Conservation (phyloP, 2,329 filamentous ascomycete genomes). For the Colletotrichum chlorophyti region DNA sequence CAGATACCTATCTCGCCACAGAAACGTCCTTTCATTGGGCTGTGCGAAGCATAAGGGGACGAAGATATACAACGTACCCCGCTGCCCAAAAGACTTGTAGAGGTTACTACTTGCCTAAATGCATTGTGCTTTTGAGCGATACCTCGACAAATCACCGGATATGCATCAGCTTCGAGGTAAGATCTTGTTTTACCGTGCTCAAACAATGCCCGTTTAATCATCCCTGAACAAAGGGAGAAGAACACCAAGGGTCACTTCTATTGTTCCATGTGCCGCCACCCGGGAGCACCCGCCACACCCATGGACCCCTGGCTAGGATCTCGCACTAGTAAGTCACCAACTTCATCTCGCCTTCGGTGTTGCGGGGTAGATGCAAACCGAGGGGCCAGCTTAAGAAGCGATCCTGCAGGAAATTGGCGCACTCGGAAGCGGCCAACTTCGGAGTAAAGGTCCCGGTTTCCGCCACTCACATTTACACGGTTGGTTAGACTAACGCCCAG, state of each 20-base stretch:
- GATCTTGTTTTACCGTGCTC: too few relatives aligned
- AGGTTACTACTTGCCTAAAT: too few relatives aligned
- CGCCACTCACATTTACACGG: neutral
- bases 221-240: neutral
- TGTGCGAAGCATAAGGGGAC: too few relatives aligned
- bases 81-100: too few relatives aligned
- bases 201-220: too few relatives aligned
- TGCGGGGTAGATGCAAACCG: conserved; percentile 21
- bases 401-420: too few relatives aligned
- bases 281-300: conserved; percentile 19
- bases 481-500: neutral
- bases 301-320: conserved; percentile 15
- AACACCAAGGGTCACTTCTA: neutral
- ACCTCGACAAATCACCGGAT: too few relatives aligned
- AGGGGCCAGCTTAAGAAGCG: neutral
- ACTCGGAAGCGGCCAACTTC: neutral
- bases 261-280: conserved; percentile 1
- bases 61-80: too few relatives aligned
- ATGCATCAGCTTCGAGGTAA: too few relatives aligned
- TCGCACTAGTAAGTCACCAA: conserved; percentile 3
- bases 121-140: too few relatives aligned
- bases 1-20: conserved; percentile 8
- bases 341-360: conserved; percentile 6
- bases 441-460: neutral
- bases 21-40: neutral